Percentiles rank a stretch among this genome's conserved stretches.
Conservation (phyloP, 768 basidiomycete genomes). For the Boletus rufocinnamomeus region DNA sequence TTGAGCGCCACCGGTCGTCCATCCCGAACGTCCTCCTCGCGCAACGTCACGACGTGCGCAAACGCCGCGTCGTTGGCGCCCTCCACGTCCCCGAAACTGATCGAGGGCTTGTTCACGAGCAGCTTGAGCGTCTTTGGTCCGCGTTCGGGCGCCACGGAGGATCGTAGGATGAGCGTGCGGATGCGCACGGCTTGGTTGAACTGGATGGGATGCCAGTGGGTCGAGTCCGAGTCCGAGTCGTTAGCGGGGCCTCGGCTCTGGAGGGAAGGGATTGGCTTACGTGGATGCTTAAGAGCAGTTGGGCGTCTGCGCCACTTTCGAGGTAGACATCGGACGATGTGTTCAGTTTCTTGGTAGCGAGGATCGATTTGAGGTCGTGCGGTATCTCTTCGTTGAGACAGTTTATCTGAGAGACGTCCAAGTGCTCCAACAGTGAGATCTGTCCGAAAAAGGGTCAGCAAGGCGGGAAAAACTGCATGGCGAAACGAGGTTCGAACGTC, state of each 20-base stretch:
- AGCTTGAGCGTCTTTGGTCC: slow-evolving; percentile 67
- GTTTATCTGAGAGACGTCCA: slow-evolving; percentile 61
- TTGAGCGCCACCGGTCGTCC: slow-evolving; percentile 53
- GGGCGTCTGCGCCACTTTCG: slow-evolving; percentile 71
- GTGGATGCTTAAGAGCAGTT: slow-evolving; percentile 66
- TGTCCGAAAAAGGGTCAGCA: slow-evolving; percentile 26
- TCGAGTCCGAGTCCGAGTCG: not conserved
- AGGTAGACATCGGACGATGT: slow-evolving; percentile 46
- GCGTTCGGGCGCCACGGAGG: slow-evolving; percentile 37
- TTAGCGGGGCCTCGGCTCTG: not conserved
- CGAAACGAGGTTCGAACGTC: slow-evolving; percentile 27
- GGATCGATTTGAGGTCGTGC: slow-evolving; percentile 55
- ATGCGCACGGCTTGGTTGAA: slow-evolving; percentile 72
- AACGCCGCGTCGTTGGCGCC: slow-evolving; percentile 49
- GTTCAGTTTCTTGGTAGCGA: slow-evolving; percentile 48
- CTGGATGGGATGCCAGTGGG: slow-evolving; percentile 34
- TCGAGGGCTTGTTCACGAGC: slow-evolving; percentile 55
- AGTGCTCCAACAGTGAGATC: slow-evolving; percentile 56
- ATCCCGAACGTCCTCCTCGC: slow-evolving; percentile 46
- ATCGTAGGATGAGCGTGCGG: slow-evolving; percentile 56
- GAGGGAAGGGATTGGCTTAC: slow-evolving; percentile 40
- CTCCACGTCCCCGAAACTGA: slow-evolving; percentile 71
- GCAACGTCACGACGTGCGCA: slow-evolving; percentile 58
- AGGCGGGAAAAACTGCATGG: not conserved
- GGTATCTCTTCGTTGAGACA: slow-evolving; percentile 66